Evolutionary conservation across 163 green algal genomes (phyloP).

Genomic region (Volvox carteri): DNA sequence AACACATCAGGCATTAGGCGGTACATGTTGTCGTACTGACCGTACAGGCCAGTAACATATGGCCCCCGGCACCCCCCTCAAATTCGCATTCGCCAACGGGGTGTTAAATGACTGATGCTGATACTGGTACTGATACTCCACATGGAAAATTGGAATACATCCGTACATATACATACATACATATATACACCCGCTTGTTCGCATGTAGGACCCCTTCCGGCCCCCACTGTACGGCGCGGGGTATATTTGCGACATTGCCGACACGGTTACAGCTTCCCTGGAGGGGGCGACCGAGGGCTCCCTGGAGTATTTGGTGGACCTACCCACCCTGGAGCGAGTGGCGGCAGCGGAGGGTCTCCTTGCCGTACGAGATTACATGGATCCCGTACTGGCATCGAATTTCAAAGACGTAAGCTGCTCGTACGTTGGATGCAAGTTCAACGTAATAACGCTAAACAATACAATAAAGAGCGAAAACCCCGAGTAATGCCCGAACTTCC

Average conservation of each 20-base stretch:
- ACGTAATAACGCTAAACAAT: too few species aligned
- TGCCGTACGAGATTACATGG: slow-evolving; percentile 73
- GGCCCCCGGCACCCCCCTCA: too few species aligned
- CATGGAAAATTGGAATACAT: too few species aligned
- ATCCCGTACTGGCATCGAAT: slow-evolving; percentile 56
- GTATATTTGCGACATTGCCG: slow-evolving; percentile 89
- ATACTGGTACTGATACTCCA: too few species aligned
- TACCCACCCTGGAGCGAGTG: slow-evolving; percentile 68
- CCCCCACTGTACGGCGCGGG: slow-evolving; percentile 79
- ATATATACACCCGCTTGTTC: neutral
- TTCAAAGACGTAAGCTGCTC: slow-evolving; percentile 50
- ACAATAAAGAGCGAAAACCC: too few species aligned
- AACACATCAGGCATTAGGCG: too few species aligned
- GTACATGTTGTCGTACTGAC: too few species aligned
- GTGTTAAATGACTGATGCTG: too few species aligned
- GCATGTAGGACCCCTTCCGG: neutral
- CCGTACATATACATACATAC: neutral
- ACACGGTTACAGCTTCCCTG: slow-evolving; percentile 90
- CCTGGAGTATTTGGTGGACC: slow-evolving; percentile 34
- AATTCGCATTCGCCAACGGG: too few species aligned
- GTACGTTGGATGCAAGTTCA: neutral
- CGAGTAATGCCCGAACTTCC: too few species aligned
- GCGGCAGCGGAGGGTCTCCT: slow-evolving; percentile 75
- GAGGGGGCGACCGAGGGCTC: slow-evolving; percentile 54
- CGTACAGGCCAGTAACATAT: too few species aligned